These are phyloP conservation scores for Cenchrus purpureus DNA, from an alignment of 176 grass and related monocot genomes.

Conservation along the genomic window DNA sequence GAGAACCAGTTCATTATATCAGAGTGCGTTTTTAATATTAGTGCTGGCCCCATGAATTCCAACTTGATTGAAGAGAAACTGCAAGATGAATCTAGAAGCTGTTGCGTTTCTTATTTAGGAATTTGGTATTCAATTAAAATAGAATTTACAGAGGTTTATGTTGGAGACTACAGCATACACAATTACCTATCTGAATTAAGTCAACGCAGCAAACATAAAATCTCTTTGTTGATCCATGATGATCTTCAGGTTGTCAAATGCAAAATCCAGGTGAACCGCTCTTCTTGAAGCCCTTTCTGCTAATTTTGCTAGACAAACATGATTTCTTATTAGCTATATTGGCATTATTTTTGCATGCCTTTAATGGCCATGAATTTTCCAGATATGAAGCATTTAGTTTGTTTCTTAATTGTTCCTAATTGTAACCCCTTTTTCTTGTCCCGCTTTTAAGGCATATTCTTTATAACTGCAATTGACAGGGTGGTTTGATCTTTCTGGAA, in stretches of 20 bases:
- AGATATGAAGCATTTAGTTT: constrained; percentile 36
- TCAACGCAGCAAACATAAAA: constrained; percentile 53
- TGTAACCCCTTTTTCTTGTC: constrained; percentile 3
- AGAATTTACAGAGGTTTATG: constrained; percentile 68
- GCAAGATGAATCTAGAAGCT: constrained; percentile 34
- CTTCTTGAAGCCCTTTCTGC: constrained; percentile 17
- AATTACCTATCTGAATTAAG: constrained; percentile 47
- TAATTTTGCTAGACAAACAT: constrained; percentile 21
- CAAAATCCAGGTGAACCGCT: constrained; percentile 63
- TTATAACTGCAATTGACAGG: constrained; percentile 60
- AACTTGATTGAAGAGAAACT: constrained; percentile 24
- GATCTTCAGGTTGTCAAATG: constrained; percentile 64
- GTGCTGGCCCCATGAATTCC: constrained; percentile 44
- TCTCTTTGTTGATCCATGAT: constrained; percentile 50
- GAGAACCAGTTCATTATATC: constrained; percentile 60
- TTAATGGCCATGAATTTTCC: constrained; percentile 4
- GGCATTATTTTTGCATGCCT: constrained; percentile 28
- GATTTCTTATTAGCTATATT: constrained; percentile 13
- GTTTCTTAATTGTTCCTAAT: constrained; percentile 17
- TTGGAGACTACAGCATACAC: constrained; percentile 59
- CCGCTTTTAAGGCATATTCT: constrained; percentile 39
- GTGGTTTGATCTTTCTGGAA: constrained; percentile 86
- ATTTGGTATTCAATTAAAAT: constrained; percentile 54
- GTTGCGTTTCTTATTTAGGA: constrained; percentile 30
- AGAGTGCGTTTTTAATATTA: constrained; percentile 52